Base-by-base conservation (phyloP, 192 early-diverging fungal species). In the Coemansia sp. region DNA sequence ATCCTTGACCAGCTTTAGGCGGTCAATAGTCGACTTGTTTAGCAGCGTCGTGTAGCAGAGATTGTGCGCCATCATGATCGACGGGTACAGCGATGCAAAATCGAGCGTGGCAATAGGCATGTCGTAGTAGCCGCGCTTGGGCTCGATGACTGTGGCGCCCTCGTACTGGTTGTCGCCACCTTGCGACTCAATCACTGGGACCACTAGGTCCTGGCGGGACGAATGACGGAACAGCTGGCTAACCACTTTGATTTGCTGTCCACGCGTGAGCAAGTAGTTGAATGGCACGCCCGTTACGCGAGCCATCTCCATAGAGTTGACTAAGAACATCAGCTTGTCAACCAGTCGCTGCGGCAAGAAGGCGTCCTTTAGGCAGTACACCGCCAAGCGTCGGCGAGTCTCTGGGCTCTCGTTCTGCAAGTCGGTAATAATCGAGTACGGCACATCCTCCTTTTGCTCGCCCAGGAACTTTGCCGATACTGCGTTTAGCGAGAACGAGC, bases 21-120 rank as follows among this genome's bases (percentile, higher is more conserved):
- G 81, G 57, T 85, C 79, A 23, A 92, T 82, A 8, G 67, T 76
- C 6, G 75, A 48, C 13, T 70, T 63, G 34, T 68, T 83, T 31
- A 92, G 57, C 35, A 91, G 80, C 0, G 96, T 95, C 0, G 92
- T 92, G 68, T 99, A 99, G 71, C 96, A 99, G 21, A 99, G 81
- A 60, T 99, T 99, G 76, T 95, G 96, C 21, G 92, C 94, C 87
- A 96, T 96, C 92, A 99, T 99, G 56, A 99, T 99, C 8, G 93
- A 95, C 14, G 96, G 96, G 66, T 98, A 98, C 60, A 98, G 83
- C 3, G 94, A 97, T 0, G 88, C 91, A 68, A 99, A 99, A 85
- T 99, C 96, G 26, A 99, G 85, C 2, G 94, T 97, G 7, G 96
- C 91, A 70, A 99, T 96, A 2, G 93, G 94, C n/a, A 85, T 68